A percentile compares a stretch with the other conserved stretches of the same genome.
These are phyloP conservation scores for Nothophytophthora sp. DNA, from an alignment of 352 stramenopile species.

Conservation along the genomic window DNA sequence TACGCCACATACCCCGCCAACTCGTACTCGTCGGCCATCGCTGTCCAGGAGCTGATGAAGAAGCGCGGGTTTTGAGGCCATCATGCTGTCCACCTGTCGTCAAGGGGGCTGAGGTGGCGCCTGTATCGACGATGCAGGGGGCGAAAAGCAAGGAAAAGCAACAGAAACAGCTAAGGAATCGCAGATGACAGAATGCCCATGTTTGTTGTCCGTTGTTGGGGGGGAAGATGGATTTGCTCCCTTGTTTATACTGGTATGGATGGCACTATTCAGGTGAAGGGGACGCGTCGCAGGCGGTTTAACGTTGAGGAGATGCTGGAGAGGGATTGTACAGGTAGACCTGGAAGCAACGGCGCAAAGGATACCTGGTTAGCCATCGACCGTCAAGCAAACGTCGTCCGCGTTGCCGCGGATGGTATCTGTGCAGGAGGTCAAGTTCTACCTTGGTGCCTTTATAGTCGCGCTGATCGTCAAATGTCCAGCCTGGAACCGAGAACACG, in stretches of 20 bases:
- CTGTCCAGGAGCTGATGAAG: conserved; percentile 79
- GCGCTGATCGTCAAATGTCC: conserved; percentile 49
- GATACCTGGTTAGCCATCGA: too few species aligned
- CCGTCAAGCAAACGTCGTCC: too few species aligned
- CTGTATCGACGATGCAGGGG: too few species aligned
- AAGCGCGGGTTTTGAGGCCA: conserved; percentile 83
- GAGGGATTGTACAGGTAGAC: conserved; percentile 64
- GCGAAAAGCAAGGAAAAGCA: too few species aligned
- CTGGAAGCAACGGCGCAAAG: conserved; percentile 26
- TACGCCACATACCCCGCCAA: conserved; percentile 84
- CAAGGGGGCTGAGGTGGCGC: too few species aligned
- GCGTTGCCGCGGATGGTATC: too few species aligned
- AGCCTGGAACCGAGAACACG: conserved; percentile 81
- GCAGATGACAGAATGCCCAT: conserved; percentile 9
- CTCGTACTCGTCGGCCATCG: conserved; percentile 86
- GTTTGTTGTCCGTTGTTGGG: too few species aligned
- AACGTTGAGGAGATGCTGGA: conserved; percentile 6
- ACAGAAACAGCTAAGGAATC: conserved; percentile 29
- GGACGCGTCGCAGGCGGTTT: too few species aligned
- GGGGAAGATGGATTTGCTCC: too few species aligned
- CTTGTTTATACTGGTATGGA: too few species aligned
- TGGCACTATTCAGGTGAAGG: too few species aligned
- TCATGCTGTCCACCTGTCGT: too few species aligned
- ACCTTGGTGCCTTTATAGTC: conserved; percentile 89
- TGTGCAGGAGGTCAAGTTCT: conserved; percentile 1